These are phyloP conservation scores for Blumeria hordei DNA, from an alignment of 2,329 filamentous ascomycete species.

Conservation along the genomic window DNA sequence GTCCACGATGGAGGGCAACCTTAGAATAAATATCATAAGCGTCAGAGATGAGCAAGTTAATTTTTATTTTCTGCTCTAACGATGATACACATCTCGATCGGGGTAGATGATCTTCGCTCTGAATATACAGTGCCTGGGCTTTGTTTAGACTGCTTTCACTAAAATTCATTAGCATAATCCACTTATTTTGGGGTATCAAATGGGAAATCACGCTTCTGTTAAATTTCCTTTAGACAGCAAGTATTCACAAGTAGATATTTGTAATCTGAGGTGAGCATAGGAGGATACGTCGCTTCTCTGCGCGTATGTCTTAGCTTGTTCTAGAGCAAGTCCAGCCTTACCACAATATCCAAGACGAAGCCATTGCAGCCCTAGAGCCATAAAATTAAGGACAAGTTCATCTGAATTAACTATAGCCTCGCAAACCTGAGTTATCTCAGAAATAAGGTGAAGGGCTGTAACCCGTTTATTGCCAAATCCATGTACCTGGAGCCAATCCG, in stretches of 20 bases:
- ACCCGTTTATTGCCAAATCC: slow-evolving; percentile 26
- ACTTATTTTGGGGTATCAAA: neutral
- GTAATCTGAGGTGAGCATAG: slow-evolving; percentile 28
- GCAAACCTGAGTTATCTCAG: slow-evolving; percentile 23
- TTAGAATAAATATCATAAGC: slow-evolving; percentile 15
- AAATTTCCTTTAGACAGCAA: slow-evolving; percentile 40
- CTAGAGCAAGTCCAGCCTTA: slow-evolving; percentile 31
- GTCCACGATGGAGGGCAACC: slow-evolving; percentile 20
- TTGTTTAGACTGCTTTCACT: slow-evolving; percentile 13
- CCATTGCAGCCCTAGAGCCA: slow-evolving; percentile 26
- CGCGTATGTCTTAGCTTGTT: slow-evolving; percentile 28
- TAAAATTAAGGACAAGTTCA: slow-evolving; percentile 18
- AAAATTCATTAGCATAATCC: slow-evolving; percentile 4
- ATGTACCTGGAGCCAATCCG: slow-evolving; percentile 31
- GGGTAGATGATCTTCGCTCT: slow-evolving; percentile 8
- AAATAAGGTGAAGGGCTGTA: slow-evolving; percentile 23
- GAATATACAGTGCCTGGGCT: slow-evolving; percentile 9
- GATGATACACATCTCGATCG: slow-evolving; percentile 4
- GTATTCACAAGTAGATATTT: slow-evolving; percentile 54
- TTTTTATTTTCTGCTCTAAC: slow-evolving; percentile 8
- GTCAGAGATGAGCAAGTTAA: slow-evolving; percentile 15
- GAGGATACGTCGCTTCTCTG: slow-evolving; percentile 18
- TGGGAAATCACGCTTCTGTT: slow-evolving; percentile 27
- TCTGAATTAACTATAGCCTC: slow-evolving; percentile 17
- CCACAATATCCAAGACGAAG: slow-evolving; percentile 34